Conservation (phyloP, 768 basidiomycete genomes). For the Russula dissimulans region DNA sequence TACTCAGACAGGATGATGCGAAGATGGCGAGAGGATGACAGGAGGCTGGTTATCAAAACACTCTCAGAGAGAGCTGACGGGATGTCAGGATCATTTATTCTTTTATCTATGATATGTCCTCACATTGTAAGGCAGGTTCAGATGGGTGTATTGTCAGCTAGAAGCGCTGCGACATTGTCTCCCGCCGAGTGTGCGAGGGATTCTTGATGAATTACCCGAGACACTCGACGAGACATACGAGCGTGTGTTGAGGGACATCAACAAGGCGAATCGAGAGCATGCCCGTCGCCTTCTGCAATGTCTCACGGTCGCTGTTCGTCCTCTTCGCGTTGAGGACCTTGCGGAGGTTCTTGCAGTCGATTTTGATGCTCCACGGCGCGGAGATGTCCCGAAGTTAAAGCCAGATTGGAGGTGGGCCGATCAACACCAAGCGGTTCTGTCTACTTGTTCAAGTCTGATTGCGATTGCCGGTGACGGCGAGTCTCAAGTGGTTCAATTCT, state of each 20-base stretch:
- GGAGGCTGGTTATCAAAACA: background rate
- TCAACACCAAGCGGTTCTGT: too few species aligned
- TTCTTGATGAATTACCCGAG: too few species aligned
- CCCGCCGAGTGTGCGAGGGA: too few species aligned
- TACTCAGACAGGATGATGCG: background rate
- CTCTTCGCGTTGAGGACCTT: background rate
- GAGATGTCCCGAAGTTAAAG: background rate
- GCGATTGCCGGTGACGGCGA: too few species aligned
- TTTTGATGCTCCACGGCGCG: background rate
- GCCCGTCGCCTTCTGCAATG: background rate
- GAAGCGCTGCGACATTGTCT: too few species aligned
- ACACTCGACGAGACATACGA: too few species aligned
- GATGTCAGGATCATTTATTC: background rate
- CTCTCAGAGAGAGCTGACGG: background rate
- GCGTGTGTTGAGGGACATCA: too few species aligned
- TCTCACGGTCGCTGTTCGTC: background rate
- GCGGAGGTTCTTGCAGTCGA: background rate
- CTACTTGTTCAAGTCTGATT: too few species aligned
- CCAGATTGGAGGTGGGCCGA: background rate
- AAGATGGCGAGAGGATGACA: background rate
- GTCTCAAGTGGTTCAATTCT: too few species aligned
- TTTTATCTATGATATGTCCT: background rate
- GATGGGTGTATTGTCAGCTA: too few species aligned
- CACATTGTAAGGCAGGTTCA: background rate
- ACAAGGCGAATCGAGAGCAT: too few species aligned